These are phyloP conservation scores for Actinomortierella wolfii DNA, from an alignment of 371 early-diverging fungal species.

Conservation along the genomic window DNA sequence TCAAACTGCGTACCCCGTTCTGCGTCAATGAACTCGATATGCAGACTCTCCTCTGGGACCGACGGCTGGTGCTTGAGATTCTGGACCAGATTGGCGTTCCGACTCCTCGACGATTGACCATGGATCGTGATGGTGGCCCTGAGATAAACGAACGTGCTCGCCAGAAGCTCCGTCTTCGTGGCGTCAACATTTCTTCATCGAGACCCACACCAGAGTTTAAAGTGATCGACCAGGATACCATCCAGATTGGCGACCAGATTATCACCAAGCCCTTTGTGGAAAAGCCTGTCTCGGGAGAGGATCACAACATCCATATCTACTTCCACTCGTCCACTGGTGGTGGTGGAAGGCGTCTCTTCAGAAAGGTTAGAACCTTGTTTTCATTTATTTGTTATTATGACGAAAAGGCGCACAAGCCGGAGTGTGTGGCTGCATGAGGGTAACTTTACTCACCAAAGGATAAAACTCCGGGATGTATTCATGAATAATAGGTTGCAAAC, in stretches of 20 bases:
- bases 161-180: slow-evolving; percentile 47
- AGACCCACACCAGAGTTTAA: slow-evolving; percentile 46
- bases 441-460: slow-evolving; percentile 2
- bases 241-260: slow-evolving; percentile 68
- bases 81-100: slow-evolving; percentile 87
- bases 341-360: slow-evolving; percentile 91
- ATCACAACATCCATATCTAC: slow-evolving; percentile 98
- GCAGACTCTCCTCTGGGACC: slow-evolving; percentile 93
- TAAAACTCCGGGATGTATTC: neutral
- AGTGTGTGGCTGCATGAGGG: too few species aligned
- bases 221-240: slow-evolving; percentile 73
- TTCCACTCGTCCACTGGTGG: slow-evolving; percentile 86
- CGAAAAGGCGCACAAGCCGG: too few species aligned
- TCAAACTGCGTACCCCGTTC: slow-evolving; percentile 81
- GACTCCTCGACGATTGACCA: slow-evolving; percentile 84
- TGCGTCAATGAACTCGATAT: slow-evolving; percentile 91
- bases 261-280: slow-evolving; percentile 97
- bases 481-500: slow-evolving; percentile 74
- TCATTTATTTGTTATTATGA: neutral
- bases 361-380: slow-evolving; percentile 70
- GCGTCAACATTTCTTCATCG: slow-evolving; percentile 56
- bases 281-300: slow-evolving; percentile 96
- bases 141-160: slow-evolving; percentile 56
- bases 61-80: slow-evolving; percentile 86
- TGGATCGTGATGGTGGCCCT: slow-evolving; percentile 77